These are phyloP conservation scores for Dothistroma septosporum DNA, from an alignment of 2,329 filamentous ascomycete genomes.

Conservation along the genomic window DNA sequence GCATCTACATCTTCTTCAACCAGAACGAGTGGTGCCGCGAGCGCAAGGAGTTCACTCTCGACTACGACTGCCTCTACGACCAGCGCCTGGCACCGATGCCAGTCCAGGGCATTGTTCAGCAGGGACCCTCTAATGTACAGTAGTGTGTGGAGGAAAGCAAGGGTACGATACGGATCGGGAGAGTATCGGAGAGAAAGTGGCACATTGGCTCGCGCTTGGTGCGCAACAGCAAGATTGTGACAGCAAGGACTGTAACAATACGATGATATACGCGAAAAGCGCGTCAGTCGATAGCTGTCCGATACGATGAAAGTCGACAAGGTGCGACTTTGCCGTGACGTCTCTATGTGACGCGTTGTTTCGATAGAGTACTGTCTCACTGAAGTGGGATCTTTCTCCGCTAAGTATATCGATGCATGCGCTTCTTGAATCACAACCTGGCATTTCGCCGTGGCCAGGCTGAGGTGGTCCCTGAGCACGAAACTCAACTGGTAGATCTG, in stretches of 20 bases:
- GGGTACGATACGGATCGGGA: not conserved
- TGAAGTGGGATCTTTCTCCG: too few relatives aligned
- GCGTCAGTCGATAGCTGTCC: not conserved
- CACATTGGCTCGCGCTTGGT: not conserved
- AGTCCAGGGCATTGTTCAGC: conserved; percentile 12
- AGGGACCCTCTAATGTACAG: not conserved
- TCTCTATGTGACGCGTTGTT: not conserved
- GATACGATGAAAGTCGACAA: not conserved
- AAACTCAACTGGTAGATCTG: not conserved
- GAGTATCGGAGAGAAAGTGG: not conserved
- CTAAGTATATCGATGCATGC: too few relatives aligned
- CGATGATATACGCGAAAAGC: not conserved
- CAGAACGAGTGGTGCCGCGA: conserved; percentile 51
- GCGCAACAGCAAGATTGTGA: not conserved
- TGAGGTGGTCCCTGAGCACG: not conserved
- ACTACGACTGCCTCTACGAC: conserved; percentile 50
- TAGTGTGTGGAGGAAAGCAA: not conserved
- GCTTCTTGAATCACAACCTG: too few relatives aligned
- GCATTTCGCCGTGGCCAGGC: too few relatives aligned
- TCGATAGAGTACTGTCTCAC: too few relatives aligned
- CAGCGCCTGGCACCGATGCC: conserved; percentile 4
- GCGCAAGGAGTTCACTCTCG: conserved; percentile 50
- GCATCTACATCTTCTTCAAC: conserved; percentile 54
- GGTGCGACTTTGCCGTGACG: not conserved
- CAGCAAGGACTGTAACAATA: not conserved